Conservation (phyloP, 495 filamentous ascomycete genomes). For the Penicillium simplicissimum region DNA sequence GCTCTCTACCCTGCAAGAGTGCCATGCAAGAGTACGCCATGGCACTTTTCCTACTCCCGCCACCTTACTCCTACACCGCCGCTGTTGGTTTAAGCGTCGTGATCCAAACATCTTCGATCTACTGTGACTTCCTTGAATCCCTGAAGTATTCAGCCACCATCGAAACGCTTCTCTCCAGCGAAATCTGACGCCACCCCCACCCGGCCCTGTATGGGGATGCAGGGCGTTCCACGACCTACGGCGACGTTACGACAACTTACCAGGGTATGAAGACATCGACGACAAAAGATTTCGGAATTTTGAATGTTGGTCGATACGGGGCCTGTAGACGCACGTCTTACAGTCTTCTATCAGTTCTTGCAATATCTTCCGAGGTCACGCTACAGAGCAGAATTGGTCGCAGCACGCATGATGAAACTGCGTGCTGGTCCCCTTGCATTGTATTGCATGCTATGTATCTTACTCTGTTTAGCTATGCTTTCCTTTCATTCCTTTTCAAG, state of each 20-base stretch:
- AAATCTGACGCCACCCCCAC: conserved; percentile 16
- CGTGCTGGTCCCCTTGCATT: conserved; percentile 30
- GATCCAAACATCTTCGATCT: conserved; percentile 19
- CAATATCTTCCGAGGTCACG: conserved; percentile 19
- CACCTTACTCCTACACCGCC: conserved; percentile 26
- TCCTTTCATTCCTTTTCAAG: conserved; percentile 42
- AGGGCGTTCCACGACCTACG: conserved; percentile 15
- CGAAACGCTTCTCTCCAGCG: conserved; percentile 11
- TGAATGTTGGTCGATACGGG: conserved; percentile 21
- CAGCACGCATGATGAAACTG: conserved; percentile 36
- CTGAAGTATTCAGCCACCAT: conserved; percentile 13
- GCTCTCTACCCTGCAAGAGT: conserved; percentile 41
- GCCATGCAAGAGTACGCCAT: conserved; percentile 30
- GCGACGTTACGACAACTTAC: conserved; percentile 28
- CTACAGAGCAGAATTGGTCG: conserved; percentile 39
- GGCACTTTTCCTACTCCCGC: conserved; percentile 31
- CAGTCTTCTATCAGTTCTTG: conserved; percentile 25
- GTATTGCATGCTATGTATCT: conserved; percentile 31
- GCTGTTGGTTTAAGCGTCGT: conserved; percentile 23
- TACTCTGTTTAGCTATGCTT: conserved; percentile 44
- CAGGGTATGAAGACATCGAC: conserved; percentile 32
- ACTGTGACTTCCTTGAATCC: conserved; percentile 6
- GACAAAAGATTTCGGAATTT: conserved; percentile 20
- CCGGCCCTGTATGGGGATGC: conserved; percentile 19
- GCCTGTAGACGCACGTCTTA: conserved; percentile 11